A percentile compares a stretch with the other conserved stretches of the same genome.
Conservation (phyloP, 768 basidiomycete species). For the Clavulina sp. region DNA sequence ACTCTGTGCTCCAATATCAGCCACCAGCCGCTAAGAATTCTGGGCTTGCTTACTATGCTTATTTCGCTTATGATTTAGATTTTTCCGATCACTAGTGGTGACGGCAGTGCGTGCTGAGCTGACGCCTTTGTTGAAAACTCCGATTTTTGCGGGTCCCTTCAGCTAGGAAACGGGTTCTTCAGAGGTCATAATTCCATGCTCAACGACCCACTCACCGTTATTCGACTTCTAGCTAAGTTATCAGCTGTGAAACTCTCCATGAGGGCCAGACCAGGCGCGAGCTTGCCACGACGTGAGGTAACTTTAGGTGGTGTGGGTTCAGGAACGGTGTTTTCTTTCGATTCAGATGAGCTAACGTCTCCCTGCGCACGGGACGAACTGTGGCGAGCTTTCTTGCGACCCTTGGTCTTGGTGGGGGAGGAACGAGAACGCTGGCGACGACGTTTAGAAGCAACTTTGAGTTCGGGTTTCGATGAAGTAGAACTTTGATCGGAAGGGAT, state of each 20-base stretch:
- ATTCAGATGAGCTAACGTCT: too few relatives aligned
- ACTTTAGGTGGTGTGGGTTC: neutral
- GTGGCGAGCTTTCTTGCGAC: too few relatives aligned
- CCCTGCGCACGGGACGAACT: too few relatives aligned
- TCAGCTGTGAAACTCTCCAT: neutral
- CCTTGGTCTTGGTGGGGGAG: too few relatives aligned
- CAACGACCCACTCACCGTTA: neutral
- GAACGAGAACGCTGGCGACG: too few relatives aligned
- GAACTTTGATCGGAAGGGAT: too few relatives aligned
- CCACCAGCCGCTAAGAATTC: neutral
- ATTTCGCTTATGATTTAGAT: neutral
- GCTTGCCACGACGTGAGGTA: neutral
- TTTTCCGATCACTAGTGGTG: neutral
- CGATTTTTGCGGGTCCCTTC: neutral
- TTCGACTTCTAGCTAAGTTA: neutral
- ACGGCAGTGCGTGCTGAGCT: neutral
- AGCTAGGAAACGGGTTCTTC: neutral
- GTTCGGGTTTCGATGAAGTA: too few relatives aligned
- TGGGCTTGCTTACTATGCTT: neutral
- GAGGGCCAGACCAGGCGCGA: neutral
- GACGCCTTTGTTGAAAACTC: constrained; percentile 1
- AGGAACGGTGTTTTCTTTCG: too few relatives aligned
- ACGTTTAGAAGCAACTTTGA: too few relatives aligned
- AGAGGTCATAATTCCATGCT: neutral
- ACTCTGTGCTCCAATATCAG: neutral